phyloP scores from a whole-genome alignment of 345 rosid species.

The Eucalyptus cloeziana region DNA sequence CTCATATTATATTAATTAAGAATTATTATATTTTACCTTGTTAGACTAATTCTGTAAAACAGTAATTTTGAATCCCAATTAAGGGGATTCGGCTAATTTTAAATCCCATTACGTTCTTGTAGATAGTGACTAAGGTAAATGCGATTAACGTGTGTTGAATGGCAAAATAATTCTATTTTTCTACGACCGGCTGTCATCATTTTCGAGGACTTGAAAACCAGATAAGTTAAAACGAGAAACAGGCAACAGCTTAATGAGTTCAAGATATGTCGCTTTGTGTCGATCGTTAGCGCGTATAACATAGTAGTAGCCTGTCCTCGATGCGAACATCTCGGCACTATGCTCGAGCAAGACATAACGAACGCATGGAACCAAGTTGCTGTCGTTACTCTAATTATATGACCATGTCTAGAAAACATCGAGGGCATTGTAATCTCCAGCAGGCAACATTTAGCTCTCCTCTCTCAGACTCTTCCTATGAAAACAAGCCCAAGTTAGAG shows the following conservation, averaged over 20 bases:
- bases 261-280: neutral
- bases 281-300: neutral
- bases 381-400: neutral
- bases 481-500: neutral
- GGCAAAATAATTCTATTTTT: neutral
- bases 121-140: neutral
- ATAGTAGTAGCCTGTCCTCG: neutral
- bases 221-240: neutral
- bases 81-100: neutral
- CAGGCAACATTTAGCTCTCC: neutral
- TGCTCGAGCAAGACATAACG: neutral
- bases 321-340: neutral
- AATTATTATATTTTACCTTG: neutral
- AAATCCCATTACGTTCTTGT: neutral
- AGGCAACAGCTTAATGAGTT: neutral
- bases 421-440: neutral
- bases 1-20: neutral
- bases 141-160: neutral
- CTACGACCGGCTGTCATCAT: neutral
- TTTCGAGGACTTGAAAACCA: neutral
- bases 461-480: neutral
- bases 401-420: neutral
- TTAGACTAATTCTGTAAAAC: accelerated
- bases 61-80: too few species aligned
- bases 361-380: neutral